These are phyloP conservation scores for Xanthoconium purpureum DNA, from an alignment of 768 basidiomycete species.

Conservation along the genomic window DNA sequence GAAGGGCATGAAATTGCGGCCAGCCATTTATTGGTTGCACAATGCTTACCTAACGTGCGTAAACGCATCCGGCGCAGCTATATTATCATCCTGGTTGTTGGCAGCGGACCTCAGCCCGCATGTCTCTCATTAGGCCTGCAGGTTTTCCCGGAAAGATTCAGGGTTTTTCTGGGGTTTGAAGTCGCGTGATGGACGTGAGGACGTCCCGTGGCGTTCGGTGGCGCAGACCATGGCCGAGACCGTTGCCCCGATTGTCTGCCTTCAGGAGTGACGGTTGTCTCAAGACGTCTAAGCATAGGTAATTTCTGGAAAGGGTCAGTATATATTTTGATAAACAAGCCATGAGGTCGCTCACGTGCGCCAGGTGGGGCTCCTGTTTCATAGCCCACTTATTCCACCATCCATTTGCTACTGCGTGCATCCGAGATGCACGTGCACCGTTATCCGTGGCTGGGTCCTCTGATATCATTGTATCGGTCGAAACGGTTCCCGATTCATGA, in stretches of 20 bases:
- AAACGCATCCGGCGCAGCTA: constrained; percentile 8
- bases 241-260: constrained; percentile 37
- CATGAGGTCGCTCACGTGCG: constrained; percentile 19
- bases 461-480: constrained; percentile 22
- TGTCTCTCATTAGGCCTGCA: constrained; percentile 9
- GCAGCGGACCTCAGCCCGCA: constrained; percentile 7
- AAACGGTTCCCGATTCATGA: constrained; percentile 32
- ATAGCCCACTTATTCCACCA: constrained; percentile 53
- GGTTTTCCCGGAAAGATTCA: constrained; percentile 8
- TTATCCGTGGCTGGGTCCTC: constrained; percentile 26
- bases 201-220: constrained; percentile 18
- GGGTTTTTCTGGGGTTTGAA: constrained; percentile 20
- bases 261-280: constrained; percentile 47
- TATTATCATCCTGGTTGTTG: constrained; percentile 1
- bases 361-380: constrained; percentile 18
- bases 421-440: constrained; percentile 30
- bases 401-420: constrained; percentile 42
- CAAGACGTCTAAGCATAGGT: constrained; percentile 39
- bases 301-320: constrained; percentile 27
- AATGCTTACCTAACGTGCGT: constrained; percentile 13
- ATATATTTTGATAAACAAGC: constrained; percentile 2
- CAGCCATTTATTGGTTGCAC: not conserved
- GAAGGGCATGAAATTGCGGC: not conserved
- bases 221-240: constrained; percentile 27
- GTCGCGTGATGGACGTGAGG: constrained; percentile 17